Evolutionary conservation across 2,329 filamentous ascomycete genomes (phyloP), one percentile per base, ranked within the genome.

Genomic region (Chrysoporthe deuterocubensis): DNA sequence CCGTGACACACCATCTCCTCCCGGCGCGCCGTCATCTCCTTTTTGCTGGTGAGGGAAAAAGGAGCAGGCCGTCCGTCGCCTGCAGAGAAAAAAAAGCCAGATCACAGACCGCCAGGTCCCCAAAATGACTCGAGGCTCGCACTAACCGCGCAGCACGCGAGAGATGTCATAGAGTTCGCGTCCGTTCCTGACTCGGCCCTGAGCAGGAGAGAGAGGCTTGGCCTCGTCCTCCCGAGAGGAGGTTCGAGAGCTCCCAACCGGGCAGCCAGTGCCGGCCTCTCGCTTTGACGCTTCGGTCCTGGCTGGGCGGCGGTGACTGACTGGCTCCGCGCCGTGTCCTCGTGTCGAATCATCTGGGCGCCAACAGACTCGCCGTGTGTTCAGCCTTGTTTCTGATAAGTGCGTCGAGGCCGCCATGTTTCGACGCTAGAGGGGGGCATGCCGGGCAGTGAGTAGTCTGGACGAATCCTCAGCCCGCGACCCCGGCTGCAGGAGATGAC

Each of bases 401-500:
- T 21, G 42, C n/a, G 4, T 21, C 18, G 5, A 40, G 37, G 37
- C 37, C 37, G 9, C 37, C 37, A 40, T 46, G 43, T 44, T 44
- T 14, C 18, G 44, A 46, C 44, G 44, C 14, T 5, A 13, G 37
- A 4, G 13, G 44, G 44, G 44, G 44, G 14, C 44, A 7, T 46
- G 44, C 13, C 13, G 11, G 7, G 21, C 8, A 18, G 18, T 11
- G 7, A 18, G 32, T 57, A 26, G 54, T 57, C 54, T 57, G 54
- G 13, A 40, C 9, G 34, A 57, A 57, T 56, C 32, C 11, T 37
- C 16, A 57, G 32, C 32, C 34, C 4, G 14, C 18, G 34, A 32
- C 46, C 26, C 32, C 26, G 14, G 61, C 48, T 54, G 61, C 34
- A 56, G 40, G 58, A 66, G 65, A 40, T 32, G 16, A n/a, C 16